These are phyloP conservation scores for Volutella citrinella DNA, from an alignment of 2,329 filamentous ascomycete genomes.

Conservation along the genomic window DNA sequence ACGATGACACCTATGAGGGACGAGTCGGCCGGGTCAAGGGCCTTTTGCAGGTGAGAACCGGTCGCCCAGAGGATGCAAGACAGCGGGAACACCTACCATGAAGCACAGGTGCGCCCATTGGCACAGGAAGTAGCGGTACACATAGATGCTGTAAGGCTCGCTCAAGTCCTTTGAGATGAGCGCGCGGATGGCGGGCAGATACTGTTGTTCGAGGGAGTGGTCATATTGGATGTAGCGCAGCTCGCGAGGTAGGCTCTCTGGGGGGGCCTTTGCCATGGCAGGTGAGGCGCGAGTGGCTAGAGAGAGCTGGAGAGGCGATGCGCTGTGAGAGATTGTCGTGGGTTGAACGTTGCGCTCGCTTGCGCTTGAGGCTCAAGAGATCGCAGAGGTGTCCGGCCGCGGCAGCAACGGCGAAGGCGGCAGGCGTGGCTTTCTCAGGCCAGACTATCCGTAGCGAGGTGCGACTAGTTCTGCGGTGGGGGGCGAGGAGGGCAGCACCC, in stretches of 20 bases:
- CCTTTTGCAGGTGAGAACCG: too few species aligned
- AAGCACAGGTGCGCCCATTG: slow-evolving; percentile 98
- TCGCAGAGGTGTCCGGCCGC: too few species aligned
- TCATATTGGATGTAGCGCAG: slow-evolving; percentile 61
- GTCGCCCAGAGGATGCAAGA: too few species aligned
- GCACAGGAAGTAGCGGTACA: slow-evolving; percentile 96
- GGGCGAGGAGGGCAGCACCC: too few species aligned
- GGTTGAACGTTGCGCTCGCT: too few species aligned
- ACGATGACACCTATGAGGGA: slow-evolving; percentile 86
- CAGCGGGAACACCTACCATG: slow-evolving; percentile 75
- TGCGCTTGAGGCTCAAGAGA: slow-evolving; percentile 12
- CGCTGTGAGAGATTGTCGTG: too few species aligned
- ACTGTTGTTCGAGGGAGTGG: slow-evolving; percentile 56
- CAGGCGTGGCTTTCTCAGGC: too few species aligned
- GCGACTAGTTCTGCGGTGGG: too few species aligned
- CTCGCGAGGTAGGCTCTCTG: slow-evolving; percentile 40
- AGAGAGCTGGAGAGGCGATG: slow-evolving; percentile 6
- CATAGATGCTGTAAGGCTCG: slow-evolving; percentile 98
- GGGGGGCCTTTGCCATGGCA: slow-evolving; percentile 33
- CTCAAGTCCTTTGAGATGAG: slow-evolving; percentile 95
- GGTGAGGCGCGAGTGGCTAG: slow-evolving; percentile 1
- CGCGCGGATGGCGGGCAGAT: slow-evolving; percentile 83
- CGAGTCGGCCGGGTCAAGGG: slow-evolving; percentile 55
- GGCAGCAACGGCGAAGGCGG: too few species aligned
- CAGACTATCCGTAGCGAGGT: too few species aligned